These are phyloP conservation scores for Sporopachydermia lactativora DNA, from an alignment of 805 yeast species.

Conservation along the genomic window DNA sequence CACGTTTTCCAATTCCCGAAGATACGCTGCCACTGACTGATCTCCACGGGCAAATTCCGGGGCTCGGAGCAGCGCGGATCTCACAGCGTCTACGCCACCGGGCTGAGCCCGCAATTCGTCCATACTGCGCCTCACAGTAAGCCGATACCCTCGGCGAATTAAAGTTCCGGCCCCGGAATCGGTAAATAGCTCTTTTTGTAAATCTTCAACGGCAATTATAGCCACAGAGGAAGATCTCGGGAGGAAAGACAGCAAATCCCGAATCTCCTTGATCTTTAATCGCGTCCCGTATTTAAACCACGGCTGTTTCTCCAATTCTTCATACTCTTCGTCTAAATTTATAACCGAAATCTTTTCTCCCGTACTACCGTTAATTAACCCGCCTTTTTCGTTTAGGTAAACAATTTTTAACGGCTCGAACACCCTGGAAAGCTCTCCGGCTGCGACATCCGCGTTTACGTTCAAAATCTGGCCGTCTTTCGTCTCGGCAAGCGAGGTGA, in stretches of 20 bases:
- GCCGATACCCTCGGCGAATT: conserved; percentile 92
- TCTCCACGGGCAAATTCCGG: conserved; percentile 57
- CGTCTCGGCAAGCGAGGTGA: conserved; percentile 95
- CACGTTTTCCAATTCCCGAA: conserved; percentile 49
- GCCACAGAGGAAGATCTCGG: conserved; percentile 98
- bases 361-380: conserved; percentile 82
- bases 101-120: conserved; percentile 38
- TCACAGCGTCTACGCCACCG: conserved; percentile 53
- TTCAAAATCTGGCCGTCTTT: conserved; percentile 92
- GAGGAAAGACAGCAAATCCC: conserved; percentile 81
- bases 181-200: conserved; percentile 94
- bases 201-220: conserved; percentile 84
- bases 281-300: conserved; percentile 99
- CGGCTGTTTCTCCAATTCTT: conserved; percentile 74
- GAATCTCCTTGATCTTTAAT: conserved; percentile 90
- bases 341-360: conserved; percentile 83
- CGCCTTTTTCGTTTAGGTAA: conserved; percentile 95
- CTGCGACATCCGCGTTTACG: conserved; percentile 98
- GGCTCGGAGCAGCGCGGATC: conserved; percentile 67
- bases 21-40: conserved; percentile 66
- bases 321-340: conserved; percentile 94
- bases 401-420: conserved; percentile 96
- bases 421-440: conserved; percentile 93
- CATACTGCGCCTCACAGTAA: conserved; percentile 49
- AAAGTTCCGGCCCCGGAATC: conserved; percentile 99